Conservation (phyloP, 176 grass and related monocot genomes). For the Raddia guianensis region DNA sequence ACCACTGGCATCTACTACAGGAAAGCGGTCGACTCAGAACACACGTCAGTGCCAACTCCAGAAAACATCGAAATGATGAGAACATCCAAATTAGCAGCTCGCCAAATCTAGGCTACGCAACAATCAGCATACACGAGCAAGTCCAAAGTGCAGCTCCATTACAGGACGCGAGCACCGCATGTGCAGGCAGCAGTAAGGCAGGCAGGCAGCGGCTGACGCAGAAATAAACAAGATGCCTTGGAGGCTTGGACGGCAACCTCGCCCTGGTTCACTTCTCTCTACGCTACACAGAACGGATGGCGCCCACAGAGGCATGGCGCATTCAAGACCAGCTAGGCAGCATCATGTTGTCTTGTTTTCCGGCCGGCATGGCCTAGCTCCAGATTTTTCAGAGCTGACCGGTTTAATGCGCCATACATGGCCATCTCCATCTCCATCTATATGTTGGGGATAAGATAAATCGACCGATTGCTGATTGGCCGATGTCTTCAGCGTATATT, state of each 20-base stretch:
- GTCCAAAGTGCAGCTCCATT: neutral
- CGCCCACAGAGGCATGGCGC: constrained; percentile 34
- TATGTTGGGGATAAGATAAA: constrained; percentile 16
- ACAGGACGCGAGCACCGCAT: constrained; percentile 17
- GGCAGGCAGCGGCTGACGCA: neutral
- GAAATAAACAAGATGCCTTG: constrained; percentile 3
- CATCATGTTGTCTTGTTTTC: constrained; percentile 36
- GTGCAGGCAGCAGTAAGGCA: neutral
- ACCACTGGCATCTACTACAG: neutral
- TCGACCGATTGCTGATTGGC: neutral
- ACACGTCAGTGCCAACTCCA: neutral
- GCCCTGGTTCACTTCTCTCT: neutral
- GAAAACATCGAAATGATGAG: constrained; percentile 2
- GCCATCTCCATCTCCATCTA: constrained; percentile 14
- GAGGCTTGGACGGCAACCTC: constrained; percentile 27
- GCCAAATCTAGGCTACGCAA: neutral
- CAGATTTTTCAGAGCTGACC: constrained; percentile 24
- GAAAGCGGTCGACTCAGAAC: neutral
- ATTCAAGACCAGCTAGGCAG: constrained; percentile 34
- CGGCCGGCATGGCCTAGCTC: constrained; percentile 34
- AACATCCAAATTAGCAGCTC: constrained; percentile 3
- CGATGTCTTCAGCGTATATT: neutral
- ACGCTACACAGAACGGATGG: constrained; percentile 27
- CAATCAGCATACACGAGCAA: neutral
- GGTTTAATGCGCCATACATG: neutral